Evolutionary conservation across 352 stramenopile genomes (phyloP), one percentile per base, ranked within the genome.

Genomic region (Phytophthora pluvialis): DNA sequence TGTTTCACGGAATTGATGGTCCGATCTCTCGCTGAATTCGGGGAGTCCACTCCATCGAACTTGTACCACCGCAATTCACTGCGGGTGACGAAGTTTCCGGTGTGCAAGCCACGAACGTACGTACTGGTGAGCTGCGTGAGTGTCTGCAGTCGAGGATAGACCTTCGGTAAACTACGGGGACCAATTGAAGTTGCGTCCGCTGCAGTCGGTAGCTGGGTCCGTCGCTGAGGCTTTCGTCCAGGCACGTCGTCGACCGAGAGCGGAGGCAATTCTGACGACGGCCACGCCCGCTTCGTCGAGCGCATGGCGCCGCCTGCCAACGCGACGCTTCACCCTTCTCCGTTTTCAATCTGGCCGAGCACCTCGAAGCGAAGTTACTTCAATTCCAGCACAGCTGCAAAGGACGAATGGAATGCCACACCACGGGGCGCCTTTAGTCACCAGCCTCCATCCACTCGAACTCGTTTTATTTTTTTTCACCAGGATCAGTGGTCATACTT

Each of bases 81-180:
- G 13, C 80, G 75, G 5, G 58, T 36, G 4, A 91, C 66, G 39
- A 89, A 89, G 13, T 73, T 59, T 21, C 78, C 77, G 25, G 39
- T 58, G 26, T 78, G 68, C 54, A 91, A 68, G 2, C 51, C 56
- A 32, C 42, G 28, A 18, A 88, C 74, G 12, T 81, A 81, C 7
- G 59, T 52, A 18, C 77, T 63, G 1, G 69, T 80, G 10, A 91
- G 57, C 21, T 81, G 69, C 8, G 62, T 43, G 13, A 91, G 67
- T 18, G 82, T 91, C 33, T 78, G 66, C 5, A 91, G 65, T 1
- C 82, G 61, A 40, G 66, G 66, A 35, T 75, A 78, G 1, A 62
- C 39, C 38, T 73, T 75, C 1, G 60, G 60, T n/a, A 53, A 8
- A 54, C 35, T 44, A 21, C 49, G 60, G 67, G 36, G 40, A 0